phyloP scores from a whole-genome alignment of 192 early-diverging fungal genomes.

The Podila epigama region DNA sequence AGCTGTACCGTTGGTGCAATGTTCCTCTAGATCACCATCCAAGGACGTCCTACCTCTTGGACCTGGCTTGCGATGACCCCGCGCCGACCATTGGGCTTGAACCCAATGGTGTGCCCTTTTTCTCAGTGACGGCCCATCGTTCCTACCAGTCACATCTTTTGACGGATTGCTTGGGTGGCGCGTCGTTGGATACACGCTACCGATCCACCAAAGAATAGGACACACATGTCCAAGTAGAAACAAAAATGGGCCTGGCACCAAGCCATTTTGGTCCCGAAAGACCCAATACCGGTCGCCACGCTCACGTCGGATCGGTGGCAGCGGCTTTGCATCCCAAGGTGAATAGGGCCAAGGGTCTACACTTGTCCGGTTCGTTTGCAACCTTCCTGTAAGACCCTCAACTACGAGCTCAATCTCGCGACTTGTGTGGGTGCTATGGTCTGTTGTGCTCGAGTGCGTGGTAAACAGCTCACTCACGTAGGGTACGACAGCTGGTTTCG shows the following conservation, averaged over 20 bases:
- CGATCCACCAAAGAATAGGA: conserved; percentile 39
- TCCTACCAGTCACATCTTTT: neutral
- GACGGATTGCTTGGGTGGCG: conserved; percentile 14
- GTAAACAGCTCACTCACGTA: conserved; percentile 35
- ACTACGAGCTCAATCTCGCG: conserved; percentile 28
- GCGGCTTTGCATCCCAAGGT: conserved; percentile 13
- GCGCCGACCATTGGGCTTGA: neutral
- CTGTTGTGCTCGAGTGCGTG: neutral
- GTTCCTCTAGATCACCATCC: neutral
- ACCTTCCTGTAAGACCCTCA: conserved; percentile 25
- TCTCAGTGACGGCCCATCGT: neutral
- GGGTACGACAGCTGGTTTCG: conserved; percentile 11
- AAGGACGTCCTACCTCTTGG: neutral
- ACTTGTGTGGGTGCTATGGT: conserved; percentile 27
- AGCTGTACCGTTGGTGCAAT: neutral
- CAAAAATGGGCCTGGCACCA: conserved; percentile 25
- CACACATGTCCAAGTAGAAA: conserved; percentile 27
- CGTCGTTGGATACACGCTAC: conserved; percentile 5
- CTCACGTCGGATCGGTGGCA: conserved; percentile 8
- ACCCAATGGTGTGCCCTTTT: neutral
- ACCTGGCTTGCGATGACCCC: neutral
- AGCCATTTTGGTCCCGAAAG: conserved; percentile 16
- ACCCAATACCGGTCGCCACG: conserved; percentile 24
- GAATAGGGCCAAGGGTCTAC: conserved; percentile 26
- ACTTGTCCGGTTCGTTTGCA: conserved; percentile 31